Evolutionary conservation across 768 basidiomycete genomes (phyloP).

Genomic region (Galerina sulciceps): DNA sequence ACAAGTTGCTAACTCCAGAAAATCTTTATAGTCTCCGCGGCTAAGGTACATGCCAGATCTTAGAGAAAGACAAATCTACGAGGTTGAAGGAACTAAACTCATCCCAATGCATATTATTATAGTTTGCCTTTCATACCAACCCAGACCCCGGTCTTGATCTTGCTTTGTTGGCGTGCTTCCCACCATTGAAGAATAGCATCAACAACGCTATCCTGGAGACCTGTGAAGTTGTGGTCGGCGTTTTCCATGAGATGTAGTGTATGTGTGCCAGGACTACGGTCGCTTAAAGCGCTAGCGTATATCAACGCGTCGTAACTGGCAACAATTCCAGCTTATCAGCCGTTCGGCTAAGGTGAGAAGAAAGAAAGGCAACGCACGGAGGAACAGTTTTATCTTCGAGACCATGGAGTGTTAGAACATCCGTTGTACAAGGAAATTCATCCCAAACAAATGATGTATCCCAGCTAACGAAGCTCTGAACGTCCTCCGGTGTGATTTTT

Average conservation of each 20-base stretch:
- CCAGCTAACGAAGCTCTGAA: slow-evolving; percentile 66
- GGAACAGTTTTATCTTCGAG: slow-evolving; percentile 69
- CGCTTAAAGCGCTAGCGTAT: slow-evolving; percentile 63
- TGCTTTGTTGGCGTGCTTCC: slow-evolving; percentile 46
- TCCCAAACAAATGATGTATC: slow-evolving; percentile 73
- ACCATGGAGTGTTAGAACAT: slow-evolving; percentile 84
- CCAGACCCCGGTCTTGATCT: slow-evolving; percentile 67
- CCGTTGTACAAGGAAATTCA: slow-evolving; percentile 59
- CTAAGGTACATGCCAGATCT: neutral
- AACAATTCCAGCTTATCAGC: neutral
- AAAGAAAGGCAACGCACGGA: slow-evolving; percentile 49
- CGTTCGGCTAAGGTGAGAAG: neutral
- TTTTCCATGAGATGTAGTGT: slow-evolving; percentile 71
- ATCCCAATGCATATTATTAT: slow-evolving; percentile 9
- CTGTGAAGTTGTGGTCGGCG: slow-evolving; percentile 81
- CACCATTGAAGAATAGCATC: slow-evolving; percentile 74
- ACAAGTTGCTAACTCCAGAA: neutral
- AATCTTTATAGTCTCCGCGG: neutral
- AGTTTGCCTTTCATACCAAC: slow-evolving; percentile 48
- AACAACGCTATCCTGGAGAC: slow-evolving; percentile 70
- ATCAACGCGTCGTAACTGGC: slow-evolving; percentile 73
- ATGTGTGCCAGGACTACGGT: slow-evolving; percentile 68
- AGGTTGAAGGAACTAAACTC: neutral
- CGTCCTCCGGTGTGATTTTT: slow-evolving; percentile 59
- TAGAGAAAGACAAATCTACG: neutral